These are phyloP conservation scores for Fusarium sulawesiense DNA, from an alignment of 2,329 filamentous ascomycete genomes.

Conservation along the genomic window DNA sequence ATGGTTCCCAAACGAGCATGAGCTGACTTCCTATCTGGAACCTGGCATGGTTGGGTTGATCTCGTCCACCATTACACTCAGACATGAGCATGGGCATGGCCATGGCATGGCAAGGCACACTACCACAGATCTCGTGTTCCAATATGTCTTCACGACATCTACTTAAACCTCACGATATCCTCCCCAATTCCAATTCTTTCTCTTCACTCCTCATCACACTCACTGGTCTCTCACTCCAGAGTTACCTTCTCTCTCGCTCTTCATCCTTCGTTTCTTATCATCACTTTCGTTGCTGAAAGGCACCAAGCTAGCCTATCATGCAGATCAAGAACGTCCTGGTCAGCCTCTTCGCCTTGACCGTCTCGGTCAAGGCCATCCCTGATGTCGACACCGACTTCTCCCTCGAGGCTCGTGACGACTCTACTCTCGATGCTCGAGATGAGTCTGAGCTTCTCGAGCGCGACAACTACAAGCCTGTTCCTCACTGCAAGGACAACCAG, in stretches of 20 bases:
- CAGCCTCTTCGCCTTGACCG: constrained; percentile 35
- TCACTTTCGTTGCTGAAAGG: constrained; percentile 34
- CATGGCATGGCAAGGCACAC: background rate
- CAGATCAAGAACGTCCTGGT: constrained; percentile 37
- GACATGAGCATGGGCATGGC: background rate
- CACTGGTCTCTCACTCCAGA: constrained; percentile 22
- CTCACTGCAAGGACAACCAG: background rate
- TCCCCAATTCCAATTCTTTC: background rate
- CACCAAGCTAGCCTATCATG: constrained; percentile 34
- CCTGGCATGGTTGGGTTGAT: constrained; percentile 1
- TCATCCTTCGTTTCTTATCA: constrained; percentile 7
- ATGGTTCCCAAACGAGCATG: constrained; percentile 32
- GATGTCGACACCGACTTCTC: constrained; percentile 28
- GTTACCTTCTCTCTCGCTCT: constrained; percentile 23
- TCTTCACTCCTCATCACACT: constrained; percentile 12
- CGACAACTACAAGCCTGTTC: constrained; percentile 16
- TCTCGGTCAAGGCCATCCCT: constrained; percentile 39
- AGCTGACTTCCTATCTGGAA: constrained; percentile 35
- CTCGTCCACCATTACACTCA: constrained; percentile 1
- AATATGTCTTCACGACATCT: background rate
- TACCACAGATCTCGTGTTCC: constrained; percentile 17
- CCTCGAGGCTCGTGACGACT: constrained; percentile 33
- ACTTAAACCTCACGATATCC: constrained; percentile 35
- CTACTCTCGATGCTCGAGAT: constrained; percentile 34
- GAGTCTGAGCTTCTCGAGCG: constrained; percentile 17